Conservation (phyloP, 2,329 filamentous ascomycete species). For the Eutypa lata region DNA sequence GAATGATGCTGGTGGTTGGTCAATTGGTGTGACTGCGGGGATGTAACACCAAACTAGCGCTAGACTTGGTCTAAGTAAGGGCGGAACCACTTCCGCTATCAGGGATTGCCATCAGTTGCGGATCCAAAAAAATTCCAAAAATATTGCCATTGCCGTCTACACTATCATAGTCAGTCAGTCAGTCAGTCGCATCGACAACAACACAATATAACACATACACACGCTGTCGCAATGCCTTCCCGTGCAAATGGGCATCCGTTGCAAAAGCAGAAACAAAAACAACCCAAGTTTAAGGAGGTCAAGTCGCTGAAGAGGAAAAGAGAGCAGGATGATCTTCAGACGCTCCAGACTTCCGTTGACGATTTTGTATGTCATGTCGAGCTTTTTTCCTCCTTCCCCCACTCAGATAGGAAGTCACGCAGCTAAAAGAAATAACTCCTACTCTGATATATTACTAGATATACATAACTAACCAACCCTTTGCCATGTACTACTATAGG, state of each 20-base stretch:
- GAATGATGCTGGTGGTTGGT: too few relatives aligned
- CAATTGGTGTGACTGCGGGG: too few relatives aligned
- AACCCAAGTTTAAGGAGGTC: constrained; percentile 22
- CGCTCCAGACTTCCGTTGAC: constrained; percentile 35
- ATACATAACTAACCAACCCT: constrained; percentile 1
- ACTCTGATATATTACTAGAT: background rate
- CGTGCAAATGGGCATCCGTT: constrained; percentile 15
- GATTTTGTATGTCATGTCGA: constrained; percentile 37
- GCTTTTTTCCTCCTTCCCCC: background rate
- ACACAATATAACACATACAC: too few relatives aligned
- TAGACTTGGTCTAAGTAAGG: too few relatives aligned
- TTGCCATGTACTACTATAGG: constrained; percentile 37
- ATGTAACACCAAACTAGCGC: too few relatives aligned
- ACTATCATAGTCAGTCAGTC: background rate
- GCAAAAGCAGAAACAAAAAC: constrained; percentile 16
- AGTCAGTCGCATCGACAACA: background rate
- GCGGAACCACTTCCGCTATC: background rate
- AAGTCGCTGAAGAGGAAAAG: constrained; percentile 40
- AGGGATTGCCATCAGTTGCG: background rate
- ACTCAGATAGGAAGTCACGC: background rate
- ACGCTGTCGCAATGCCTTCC: constrained; percentile 19
- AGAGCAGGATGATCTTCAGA: constrained; percentile 36
- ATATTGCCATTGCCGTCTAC: background rate
- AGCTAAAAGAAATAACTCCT: too few relatives aligned
- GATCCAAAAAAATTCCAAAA: background rate